These are phyloP conservation scores for Stephania cephalantha DNA, from an alignment of 164 flowering plant species.

Conservation along the genomic window DNA sequence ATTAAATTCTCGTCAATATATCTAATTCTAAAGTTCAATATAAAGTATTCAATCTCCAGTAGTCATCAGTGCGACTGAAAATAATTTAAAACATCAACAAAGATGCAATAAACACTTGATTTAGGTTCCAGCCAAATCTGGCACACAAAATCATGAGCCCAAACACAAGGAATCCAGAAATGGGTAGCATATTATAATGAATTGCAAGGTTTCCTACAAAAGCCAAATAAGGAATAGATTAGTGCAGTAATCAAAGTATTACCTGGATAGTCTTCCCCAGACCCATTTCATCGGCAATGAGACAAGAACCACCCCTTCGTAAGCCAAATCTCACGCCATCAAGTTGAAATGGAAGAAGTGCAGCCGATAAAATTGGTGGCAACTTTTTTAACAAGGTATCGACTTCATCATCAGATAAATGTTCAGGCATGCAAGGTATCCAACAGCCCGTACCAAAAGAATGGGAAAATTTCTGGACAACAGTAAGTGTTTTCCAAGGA, in stretches of 20 bases:
- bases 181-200: background rate
- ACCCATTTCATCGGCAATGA: constrained; percentile 99
- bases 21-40: too few relatives aligned
- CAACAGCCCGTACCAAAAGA: constrained; percentile 48
- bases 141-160: background rate
- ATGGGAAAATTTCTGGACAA: constrained; percentile 57
- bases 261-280: constrained; percentile 98
- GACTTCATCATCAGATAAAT: constrained; percentile 66
- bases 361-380: constrained; percentile 45
- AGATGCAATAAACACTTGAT: too few relatives aligned
- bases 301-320: constrained; percentile 87
- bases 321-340: constrained; percentile 85
- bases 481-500: constrained; percentile 66
- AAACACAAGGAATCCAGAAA: background rate
- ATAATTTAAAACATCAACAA: too few relatives aligned
- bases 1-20: too few relatives aligned
- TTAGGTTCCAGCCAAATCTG: background rate
- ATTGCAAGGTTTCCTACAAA: background rate
- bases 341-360: constrained; percentile 77
- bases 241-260: background rate
- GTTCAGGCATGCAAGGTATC: constrained; percentile 85
- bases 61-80: too few relatives aligned
- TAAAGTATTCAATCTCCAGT: too few relatives aligned
- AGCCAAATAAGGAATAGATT: background rate
- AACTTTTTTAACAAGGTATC: constrained; percentile 49